A percentile compares a stretch with the other conserved stretches of the same genome.
These are phyloP conservation scores for Glycine latifolia DNA, from an alignment of 306 rosid genomes.

Conservation along the genomic window DNA sequence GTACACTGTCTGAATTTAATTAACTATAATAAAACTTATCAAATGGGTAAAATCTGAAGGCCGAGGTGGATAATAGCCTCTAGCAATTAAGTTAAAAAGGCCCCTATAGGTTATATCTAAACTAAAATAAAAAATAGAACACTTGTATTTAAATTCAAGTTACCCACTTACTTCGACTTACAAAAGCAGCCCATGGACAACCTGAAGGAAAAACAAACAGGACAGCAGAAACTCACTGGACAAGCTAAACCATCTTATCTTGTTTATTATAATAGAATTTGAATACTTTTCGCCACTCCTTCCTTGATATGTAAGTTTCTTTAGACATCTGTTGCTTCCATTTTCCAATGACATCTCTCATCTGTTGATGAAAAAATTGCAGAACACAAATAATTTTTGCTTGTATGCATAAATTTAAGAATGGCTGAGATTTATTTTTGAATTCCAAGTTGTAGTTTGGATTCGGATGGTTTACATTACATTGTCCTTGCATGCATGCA, in stretches of 20 bases:
- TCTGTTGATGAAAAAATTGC: conserved; percentile 6
- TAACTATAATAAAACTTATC: not conserved
- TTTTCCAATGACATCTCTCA: conserved; percentile 13
- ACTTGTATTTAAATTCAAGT: not conserved
- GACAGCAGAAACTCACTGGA: not conserved
- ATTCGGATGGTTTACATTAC: no score
- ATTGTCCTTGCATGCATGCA: not conserved
- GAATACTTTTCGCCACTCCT: not conserved
- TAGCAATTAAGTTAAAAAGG: not conserved
- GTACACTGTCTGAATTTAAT: not conserved
- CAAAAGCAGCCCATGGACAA: not conserved
- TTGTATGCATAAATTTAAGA: not conserved
- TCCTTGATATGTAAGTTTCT: conserved; percentile 9
- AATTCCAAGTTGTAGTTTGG: not conserved
- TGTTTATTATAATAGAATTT: not conserved
- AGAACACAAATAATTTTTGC: not conserved
- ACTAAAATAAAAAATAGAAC: not conserved
- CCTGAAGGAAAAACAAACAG: conserved; percentile 2
- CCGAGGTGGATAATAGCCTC: not conserved
- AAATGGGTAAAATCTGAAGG: not conserved
- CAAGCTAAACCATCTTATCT: not conserved
- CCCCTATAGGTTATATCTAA: not conserved
- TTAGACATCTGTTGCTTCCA: not conserved
- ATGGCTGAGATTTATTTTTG: not conserved
- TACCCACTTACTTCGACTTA: not conserved